Evolutionary conservation across 1,284 basidiomycete genomes (phyloP), one percentile per base, ranked within the genome.

Genomic region (Tilletia caries): DNA sequence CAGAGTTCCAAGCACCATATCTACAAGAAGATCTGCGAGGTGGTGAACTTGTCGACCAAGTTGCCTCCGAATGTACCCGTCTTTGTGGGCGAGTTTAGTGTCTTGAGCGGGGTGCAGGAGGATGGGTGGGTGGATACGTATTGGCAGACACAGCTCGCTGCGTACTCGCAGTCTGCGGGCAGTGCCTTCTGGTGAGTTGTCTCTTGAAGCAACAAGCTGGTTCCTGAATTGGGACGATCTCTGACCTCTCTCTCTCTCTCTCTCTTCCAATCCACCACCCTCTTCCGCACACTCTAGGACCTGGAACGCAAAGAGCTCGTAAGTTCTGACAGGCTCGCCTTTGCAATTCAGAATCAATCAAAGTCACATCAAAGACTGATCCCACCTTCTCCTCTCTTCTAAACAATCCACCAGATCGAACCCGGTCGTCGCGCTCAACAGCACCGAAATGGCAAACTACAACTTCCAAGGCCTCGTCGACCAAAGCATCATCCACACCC

Each of bases 81-180:
- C 29, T 27, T 79, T 64, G 75, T 75, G 68, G 76, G 75, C 48
- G 80, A 82, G 62, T 80, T 70, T 60, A 79, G 78, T 10, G 74
- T 68, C 5, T 72, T 79, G 58, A 72, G 74, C 62, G 74, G 72
- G 58, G 52, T 76, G 29, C 68, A 70, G 41, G 68, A 65, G 27
- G 60, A 65, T 32, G 65, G 60, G 32, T 77, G 71, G 33, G 70
- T 72, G 4, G 69, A 68, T 13, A 44, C 66, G 0, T 80, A 73
- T 50, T 68, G 76, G 23, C 65, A 77, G 60, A 77, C 79, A 65
- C 77, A 82, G 71, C 52, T 76, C 25, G 71, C 71, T 18, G 78
- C 73, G 13, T 82, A 78, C 64, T 76, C 71, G 23, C 77, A 77
- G 76, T 81, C 79, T 3, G 80, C 75, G 15, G 80, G 80, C 12